Base-by-base conservation (phyloP, 2,329 filamentous ascomycete genomes). In the Beauveria rudraprayagi region DNA sequence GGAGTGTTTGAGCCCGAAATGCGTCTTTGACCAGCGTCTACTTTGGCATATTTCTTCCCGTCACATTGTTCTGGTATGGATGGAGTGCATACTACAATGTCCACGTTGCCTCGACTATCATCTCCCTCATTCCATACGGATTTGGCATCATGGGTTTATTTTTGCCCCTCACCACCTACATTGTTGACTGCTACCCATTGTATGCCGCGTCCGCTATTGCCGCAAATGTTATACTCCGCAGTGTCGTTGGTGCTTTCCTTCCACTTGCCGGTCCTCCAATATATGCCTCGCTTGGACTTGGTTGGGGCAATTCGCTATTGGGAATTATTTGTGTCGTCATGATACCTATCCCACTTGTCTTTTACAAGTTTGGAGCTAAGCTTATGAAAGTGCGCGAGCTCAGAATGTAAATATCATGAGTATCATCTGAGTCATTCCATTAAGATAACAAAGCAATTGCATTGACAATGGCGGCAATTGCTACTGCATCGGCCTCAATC, bases 231-330 rank as follows among this genome's bases (percentile, higher is more conserved):
- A 68, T 85, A 3, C 71, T 14, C 73, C 70, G 7, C 67, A 83
- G 0, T 86, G 14, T 37, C 5, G 34, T 87, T 66, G 87, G 84
- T 26, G 86, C 84, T 10, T 70, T 82, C 0, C 78, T 86, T 17
- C 83, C 83, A 0, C 71, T 87, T 3, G 83, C 82, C 16, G 84
- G 83, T 0, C 73, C 75, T 2, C 70, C 74, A 17, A 63, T 70
- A 62, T 70, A 67, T 59, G 64, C 68, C 16, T 67, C 69, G 41
- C 66, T 78, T 1, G 74, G 62, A 72, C 82, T 64, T 65, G 83
- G 67, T 68, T 86, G 65, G 78, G 78, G 58, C 1, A 76, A 74
- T 30, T 73, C 70, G n/a, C 58, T 76, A 59, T 67, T 76, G n/a
- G n/a, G 73, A 66, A 1, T 75, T 77, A 61, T 69, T 78, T 59